Evolutionary conservation across 805 yeast species (phyloP).

Genomic region (Wickerhamomyces queroliae): DNA sequence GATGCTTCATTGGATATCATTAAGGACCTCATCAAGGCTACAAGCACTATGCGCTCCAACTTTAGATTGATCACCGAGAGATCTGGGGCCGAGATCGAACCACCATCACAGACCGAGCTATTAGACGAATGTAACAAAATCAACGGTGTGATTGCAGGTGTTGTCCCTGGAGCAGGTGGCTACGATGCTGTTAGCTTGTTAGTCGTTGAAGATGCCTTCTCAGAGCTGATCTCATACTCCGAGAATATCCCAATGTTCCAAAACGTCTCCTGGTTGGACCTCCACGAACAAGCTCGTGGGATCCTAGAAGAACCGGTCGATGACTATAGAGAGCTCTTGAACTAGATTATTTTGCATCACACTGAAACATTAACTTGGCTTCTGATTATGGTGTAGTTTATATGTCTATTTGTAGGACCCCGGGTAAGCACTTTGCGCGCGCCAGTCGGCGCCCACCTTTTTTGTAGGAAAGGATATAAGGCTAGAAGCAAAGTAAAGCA

Average conservation of each 20-base stretch:
- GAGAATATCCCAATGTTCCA: conserved; percentile 26
- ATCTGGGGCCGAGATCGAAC: conserved; percentile 88
- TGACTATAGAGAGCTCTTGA: conserved; percentile 19
- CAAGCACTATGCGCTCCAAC: conserved; percentile 45
- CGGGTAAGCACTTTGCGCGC: too few relatives aligned
- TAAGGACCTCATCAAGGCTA: conserved; percentile 31
- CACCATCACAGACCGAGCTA: conserved; percentile 63
- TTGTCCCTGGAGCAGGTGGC: conserved; percentile 99
- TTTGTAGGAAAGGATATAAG: too few relatives aligned
- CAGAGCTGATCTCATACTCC: conserved; percentile 25
- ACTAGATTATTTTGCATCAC: too few relatives aligned
- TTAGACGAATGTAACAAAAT: conserved; percentile 52
- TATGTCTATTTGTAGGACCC: too few relatives aligned
- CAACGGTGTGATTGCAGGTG: conserved; percentile 87
- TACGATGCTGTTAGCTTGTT: conserved; percentile 85
- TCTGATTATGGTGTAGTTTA: too few relatives aligned
- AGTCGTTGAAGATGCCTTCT: conserved; percentile 41
- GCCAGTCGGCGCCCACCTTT: too few relatives aligned
- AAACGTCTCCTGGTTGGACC: conserved; percentile 61
- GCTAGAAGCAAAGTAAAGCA: too few relatives aligned
- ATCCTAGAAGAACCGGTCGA: conserved; percentile 39
- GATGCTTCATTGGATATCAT: conserved; percentile 19
- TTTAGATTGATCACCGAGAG: conserved; percentile 55
- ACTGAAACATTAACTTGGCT: too few relatives aligned
- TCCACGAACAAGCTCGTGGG: conserved; percentile 59